A percentile compares a stretch with the other conserved stretches of the same genome.
phyloP scores from a whole-genome alignment of 805 yeast genomes.

The Metschnikowia reukaufii region DNA sequence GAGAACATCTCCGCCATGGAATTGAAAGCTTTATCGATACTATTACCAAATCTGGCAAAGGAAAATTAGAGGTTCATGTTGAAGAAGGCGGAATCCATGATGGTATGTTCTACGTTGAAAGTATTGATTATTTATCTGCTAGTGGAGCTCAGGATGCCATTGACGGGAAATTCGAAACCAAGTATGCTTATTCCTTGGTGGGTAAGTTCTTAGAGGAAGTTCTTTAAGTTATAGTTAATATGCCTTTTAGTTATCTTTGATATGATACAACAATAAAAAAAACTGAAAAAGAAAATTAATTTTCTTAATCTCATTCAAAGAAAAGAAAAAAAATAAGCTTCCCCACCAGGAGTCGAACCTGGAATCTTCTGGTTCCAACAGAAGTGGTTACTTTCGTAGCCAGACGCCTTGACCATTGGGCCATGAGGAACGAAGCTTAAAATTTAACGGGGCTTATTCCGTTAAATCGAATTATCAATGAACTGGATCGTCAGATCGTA shows the following conservation, averaged over 20 bases:
- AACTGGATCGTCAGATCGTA: too few relatives aligned
- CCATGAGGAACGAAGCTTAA: conserved; percentile 64
- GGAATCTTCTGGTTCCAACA: conserved; percentile 52
- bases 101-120: conserved; percentile 34
- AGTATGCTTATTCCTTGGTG: conserved; percentile 20
- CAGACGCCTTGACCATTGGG: conserved; percentile 78
- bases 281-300: not conserved
- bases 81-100: conserved; percentile 40
- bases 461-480: too few relatives aligned
- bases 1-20: conserved; percentile 34
- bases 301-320: too few relatives aligned
- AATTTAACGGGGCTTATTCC: too few relatives aligned
- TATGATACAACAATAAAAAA: too few relatives aligned
- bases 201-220: conserved; percentile 21
- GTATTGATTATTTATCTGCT: conserved; percentile 29
- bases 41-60: conserved; percentile 19
- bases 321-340: conserved; percentile 36
- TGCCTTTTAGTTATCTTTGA: too few relatives aligned
- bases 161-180: conserved; percentile 26
- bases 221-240: not conserved
- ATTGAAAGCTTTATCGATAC: conserved; percentile 26
- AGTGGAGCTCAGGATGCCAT: conserved; percentile 25
- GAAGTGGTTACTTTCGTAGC: conserved; percentile 58
- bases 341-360: conserved; percentile 57
- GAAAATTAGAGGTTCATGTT: conserved; percentile 20